Base-by-base conservation (phyloP, 805 yeast genomes). In the Candida orba region DNA sequence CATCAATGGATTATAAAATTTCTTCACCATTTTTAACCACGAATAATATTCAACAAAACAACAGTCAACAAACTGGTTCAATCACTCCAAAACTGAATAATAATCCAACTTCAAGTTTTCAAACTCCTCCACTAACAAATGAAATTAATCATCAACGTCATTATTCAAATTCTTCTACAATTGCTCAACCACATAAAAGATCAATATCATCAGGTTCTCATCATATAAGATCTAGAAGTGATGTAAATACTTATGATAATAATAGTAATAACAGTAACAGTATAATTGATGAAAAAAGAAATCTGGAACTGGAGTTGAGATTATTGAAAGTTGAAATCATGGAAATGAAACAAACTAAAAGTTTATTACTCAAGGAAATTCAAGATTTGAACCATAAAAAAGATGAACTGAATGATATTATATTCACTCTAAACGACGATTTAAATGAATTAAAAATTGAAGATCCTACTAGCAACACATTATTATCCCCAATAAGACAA, bases 301-400 rank as follows among this genome's bases (percentile, higher is more conserved):
- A 49, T n/a, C 46, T 59, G 45, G 65, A 65, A 48, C 44, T 73
- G 48, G 54, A 64, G 22, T 49, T 75, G 42, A 64, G 71, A 41
- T 55, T 63, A n/a, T 43, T 75, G 44, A 72, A 68, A 41, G 52
- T 60, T 32, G 73, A 69, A 47, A 52, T 79, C 12, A 56, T 62
- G 14, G 60, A 60, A 34, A 68, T 73, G 47, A 67, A 69, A 32
- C 57, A 67, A 2, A 63, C 68, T 2, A 77, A 73, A 49, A 67
- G 71, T 3, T 59, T 59, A 6, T 50, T 81, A 31, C 45, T 65
- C 18, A 66, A 64, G 36, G 88, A 83, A 34, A 68, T 84, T 13
- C 72, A 68, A 39, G 71, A 65, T 17, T 64, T 88, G 48, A 69
- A 64, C 27, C 47, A 52, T 1, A 72, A 73, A 38, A 81, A 74